These are phyloP conservation scores for Didymella sp. DNA, from an alignment of 2,329 filamentous ascomycete species.

Conservation along the genomic window DNA sequence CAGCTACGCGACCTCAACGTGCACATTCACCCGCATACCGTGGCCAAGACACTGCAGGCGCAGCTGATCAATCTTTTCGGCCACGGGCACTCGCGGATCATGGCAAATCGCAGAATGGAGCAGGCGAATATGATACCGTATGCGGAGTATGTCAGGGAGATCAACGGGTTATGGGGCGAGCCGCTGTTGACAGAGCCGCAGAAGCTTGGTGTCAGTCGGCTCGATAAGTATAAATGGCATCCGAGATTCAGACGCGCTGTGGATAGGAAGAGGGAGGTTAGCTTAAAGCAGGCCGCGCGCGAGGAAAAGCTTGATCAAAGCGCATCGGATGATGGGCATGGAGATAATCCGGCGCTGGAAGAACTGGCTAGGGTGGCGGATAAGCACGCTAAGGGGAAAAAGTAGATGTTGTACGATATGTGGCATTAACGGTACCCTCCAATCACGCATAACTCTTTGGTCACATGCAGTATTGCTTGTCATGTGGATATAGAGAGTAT, in stretches of 20 bases:
- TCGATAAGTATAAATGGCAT: constrained; percentile 5
- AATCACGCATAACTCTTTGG: neutral
- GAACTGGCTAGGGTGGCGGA: neutral
- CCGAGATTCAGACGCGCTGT: constrained; percentile 3
- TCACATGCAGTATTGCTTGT: neutral
- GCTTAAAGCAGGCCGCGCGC: neutral
- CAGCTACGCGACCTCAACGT: constrained; percentile 41
- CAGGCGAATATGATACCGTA: constrained; percentile 31
- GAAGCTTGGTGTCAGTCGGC: neutral
- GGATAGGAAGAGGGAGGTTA: neutral
- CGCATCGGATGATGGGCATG: neutral
- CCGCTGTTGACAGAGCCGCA: constrained; percentile 36
- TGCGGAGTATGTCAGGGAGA: constrained; percentile 31
- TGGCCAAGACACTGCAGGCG: constrained; percentile 36
- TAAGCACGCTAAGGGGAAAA: neutral
- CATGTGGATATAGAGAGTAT: neutral
- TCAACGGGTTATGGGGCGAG: constrained; percentile 42
- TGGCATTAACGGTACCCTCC: neutral
- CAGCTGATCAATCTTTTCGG: constrained; percentile 44
- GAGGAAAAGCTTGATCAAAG: neutral
- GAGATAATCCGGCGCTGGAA: neutral
- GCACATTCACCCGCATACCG: constrained; percentile 32
- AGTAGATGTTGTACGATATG: neutral
- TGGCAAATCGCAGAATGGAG: constrained; percentile 39
- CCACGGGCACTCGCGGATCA: constrained; percentile 25